Evolutionary conservation across 1,139 yeast genomes (phyloP).

Genomic region (Candida mesenterica): DNA sequence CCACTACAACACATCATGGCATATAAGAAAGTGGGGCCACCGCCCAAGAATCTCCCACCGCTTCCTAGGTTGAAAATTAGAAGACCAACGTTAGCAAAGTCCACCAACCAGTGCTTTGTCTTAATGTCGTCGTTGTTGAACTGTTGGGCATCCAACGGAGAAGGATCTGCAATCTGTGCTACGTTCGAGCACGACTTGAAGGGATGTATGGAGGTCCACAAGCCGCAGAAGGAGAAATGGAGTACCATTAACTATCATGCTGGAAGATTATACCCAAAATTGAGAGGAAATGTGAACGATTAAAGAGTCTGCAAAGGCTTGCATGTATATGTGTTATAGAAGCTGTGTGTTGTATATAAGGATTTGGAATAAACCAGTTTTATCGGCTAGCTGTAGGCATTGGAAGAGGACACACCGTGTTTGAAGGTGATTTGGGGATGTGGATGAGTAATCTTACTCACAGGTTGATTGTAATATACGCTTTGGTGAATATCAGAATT

Average conservation of each 20-base stretch:
- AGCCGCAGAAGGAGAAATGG: slow-evolving; percentile 44
- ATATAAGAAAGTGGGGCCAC: slow-evolving; percentile 29
- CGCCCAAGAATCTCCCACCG: slow-evolving; percentile 57
- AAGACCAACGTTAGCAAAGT: slow-evolving; percentile 56
- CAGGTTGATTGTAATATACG: too few relatives aligned
- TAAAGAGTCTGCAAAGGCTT: slow-evolving; percentile 21
- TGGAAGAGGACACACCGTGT: too few relatives aligned
- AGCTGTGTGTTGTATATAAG: background rate
- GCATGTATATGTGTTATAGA: background rate
- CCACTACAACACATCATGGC: slow-evolving; percentile 21
- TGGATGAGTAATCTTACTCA: too few relatives aligned
- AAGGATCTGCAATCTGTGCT: slow-evolving; percentile 67
- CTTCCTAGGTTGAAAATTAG: slow-evolving; percentile 73
- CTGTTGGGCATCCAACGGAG: slow-evolving; percentile 97
- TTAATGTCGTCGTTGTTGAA: slow-evolving; percentile 82
- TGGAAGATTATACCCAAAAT: slow-evolving; percentile 72
- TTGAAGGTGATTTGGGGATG: too few relatives aligned
- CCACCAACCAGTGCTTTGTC: slow-evolving; percentile 71
- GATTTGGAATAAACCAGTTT: background rate
- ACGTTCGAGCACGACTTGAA: slow-evolving; percentile 55
- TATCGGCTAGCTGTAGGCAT: background rate
- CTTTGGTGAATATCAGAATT: too few relatives aligned
- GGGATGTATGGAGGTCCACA: slow-evolving; percentile 47
- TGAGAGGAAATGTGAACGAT: slow-evolving; percentile 74
- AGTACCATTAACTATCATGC: slow-evolving; percentile 79